Percentiles rank a stretch among this genome's conserved stretches.
Conservation (phyloP, 805 yeast species). For the Vanderwaltozyma verrucispora region DNA sequence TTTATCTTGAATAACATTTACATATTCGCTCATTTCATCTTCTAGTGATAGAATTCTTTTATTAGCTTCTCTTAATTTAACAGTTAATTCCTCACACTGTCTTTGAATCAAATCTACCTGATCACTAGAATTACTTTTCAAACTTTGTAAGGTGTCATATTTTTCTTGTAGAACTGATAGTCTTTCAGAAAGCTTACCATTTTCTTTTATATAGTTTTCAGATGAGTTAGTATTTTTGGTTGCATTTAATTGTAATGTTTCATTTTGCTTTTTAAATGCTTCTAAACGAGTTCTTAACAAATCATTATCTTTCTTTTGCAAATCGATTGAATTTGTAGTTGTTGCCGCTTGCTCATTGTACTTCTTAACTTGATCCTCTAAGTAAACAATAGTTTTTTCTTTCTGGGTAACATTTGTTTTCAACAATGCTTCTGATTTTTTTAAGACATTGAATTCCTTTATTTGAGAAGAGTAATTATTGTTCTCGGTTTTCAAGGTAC, state of each 20-base stretch:
- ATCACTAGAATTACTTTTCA: slow-evolving; percentile 32
- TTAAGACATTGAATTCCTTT: slow-evolving; percentile 13
- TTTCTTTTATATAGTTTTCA: slow-evolving; percentile 30
- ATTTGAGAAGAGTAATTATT: slow-evolving; percentile 11
- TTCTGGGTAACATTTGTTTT: slow-evolving; percentile 24
- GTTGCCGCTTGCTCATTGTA: slow-evolving; percentile 22
- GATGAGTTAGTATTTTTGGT: slow-evolving; percentile 29
- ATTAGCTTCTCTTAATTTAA: slow-evolving; percentile 57
- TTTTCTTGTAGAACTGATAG: slow-evolving; percentile 31
- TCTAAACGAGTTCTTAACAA: slow-evolving; percentile 25
- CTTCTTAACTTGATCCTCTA: slow-evolving; percentile 34
- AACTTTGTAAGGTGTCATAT: slow-evolving; percentile 29
- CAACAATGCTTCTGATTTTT: slow-evolving; percentile 9
- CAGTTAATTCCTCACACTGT: slow-evolving; percentile 61
- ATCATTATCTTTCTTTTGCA: slow-evolving; percentile 25
- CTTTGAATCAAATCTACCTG: slow-evolving; percentile 43
- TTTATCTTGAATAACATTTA: slow-evolving; percentile 66
- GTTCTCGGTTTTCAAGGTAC: slow-evolving; percentile 11
- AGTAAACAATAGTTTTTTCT: slow-evolving; percentile 30
- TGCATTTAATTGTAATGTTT: slow-evolving; percentile 29
- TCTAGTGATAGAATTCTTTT: slow-evolving; percentile 55
- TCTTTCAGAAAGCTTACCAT: slow-evolving; percentile 34
- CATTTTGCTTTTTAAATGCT: slow-evolving; percentile 31
- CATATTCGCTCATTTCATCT: slow-evolving; percentile 72
- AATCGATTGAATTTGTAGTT: slow-evolving; percentile 20